These are phyloP conservation scores for Tausonia pullulans DNA, from an alignment of 1,284 basidiomycete species.

Conservation along the genomic window DNA sequence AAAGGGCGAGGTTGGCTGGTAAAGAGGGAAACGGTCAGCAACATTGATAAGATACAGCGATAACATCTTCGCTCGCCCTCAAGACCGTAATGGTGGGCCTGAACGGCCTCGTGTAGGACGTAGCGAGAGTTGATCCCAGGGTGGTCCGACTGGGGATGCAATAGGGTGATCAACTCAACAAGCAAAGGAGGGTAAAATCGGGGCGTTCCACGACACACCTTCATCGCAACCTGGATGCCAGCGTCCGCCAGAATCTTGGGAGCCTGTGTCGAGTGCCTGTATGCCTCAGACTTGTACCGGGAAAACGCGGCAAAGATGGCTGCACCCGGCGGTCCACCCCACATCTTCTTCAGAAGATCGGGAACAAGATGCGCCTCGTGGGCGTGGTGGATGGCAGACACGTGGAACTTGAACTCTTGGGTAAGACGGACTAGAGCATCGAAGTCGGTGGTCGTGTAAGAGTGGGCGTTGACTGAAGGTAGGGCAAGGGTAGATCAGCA, in stretches of 20 bases:
- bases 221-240: slow-evolving; percentile 64
- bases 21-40: background rate
- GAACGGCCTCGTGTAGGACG: slow-evolving; percentile 73
- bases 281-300: slow-evolving; percentile 70
- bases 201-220: slow-evolving; percentile 36
- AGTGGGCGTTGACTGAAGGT: background rate
- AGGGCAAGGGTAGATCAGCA: background rate
- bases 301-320: slow-evolving; percentile 39
- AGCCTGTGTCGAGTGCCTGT: slow-evolving; percentile 72
- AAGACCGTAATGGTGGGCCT: slow-evolving; percentile 61
- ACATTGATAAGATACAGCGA: too few species aligned
- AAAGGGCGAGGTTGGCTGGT: background rate
- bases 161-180: too few species aligned
- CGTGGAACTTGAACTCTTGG: slow-evolving; percentile 63
- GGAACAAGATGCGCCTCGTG: slow-evolving; percentile 76
- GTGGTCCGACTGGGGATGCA: slow-evolving; percentile 49
- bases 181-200: too few species aligned
- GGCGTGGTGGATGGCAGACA: slow-evolving; percentile 77
- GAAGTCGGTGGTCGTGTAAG: slow-evolving; percentile 63
- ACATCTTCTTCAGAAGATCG: slow-evolving; percentile 58
- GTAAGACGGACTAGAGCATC: slow-evolving; percentile 51
- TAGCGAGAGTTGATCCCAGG: slow-evolving; percentile 63
- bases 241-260: slow-evolving; percentile 63
- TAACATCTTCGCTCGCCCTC: background rate
- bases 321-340: slow-evolving; percentile 56